Evolutionary conservation across 371 early-diverging fungal genomes (phyloP), one percentile per base, ranked within the genome.

Genomic region (Blastocladiella emersonii): DNA sequence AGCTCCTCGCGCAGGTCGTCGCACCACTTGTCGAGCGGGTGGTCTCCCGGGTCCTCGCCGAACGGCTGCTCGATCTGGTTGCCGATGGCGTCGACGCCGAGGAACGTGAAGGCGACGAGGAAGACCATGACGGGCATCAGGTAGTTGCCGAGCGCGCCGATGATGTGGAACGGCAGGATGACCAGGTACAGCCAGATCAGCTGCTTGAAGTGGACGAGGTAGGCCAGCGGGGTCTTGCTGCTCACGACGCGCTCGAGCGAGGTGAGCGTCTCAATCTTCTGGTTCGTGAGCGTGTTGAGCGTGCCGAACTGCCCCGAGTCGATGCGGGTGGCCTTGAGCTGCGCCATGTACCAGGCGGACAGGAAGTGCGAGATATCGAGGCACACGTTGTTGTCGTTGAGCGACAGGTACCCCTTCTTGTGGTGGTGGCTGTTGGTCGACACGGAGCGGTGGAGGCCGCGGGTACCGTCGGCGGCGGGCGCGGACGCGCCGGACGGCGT

Each of bases 171-270:
- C 12, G 90, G 90, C 56, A 89, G 70, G 0, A 76, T 60, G 12
- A 88, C 61, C 55, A 87, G 67, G 64, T 85, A 90, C 37, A 87
- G 62, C 73, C 81, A 77, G 25, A 88, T 72, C 36, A 77, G 80
- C 63, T 88, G 88, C 43, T 81, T 75, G 61, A 89, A 74, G 73
- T 90, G 92, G 64, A 89, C 83, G 32, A 78, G 73, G 66, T 92
- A 92, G 15, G 90, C 90, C 56, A 83, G 63, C 13, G 92, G 92
- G 65, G 90, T 86, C 7, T 90, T 90, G 19, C 88, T 84, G 36
- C 76, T 76, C 35, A 85, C 67, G 63, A 92, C 88, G 34, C 92
- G 78, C 72, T 90, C 89, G 65, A 88, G 86, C 2, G 74, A 73
- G 23, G 82, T 76, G 49, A 89, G 71, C 65, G 78, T 78, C 65